Evolutionary conservation across 1,284 basidiomycete genomes (phyloP), one percentile per base, ranked within the genome.

Genomic region (Ganoderma resinaceum): DNA sequence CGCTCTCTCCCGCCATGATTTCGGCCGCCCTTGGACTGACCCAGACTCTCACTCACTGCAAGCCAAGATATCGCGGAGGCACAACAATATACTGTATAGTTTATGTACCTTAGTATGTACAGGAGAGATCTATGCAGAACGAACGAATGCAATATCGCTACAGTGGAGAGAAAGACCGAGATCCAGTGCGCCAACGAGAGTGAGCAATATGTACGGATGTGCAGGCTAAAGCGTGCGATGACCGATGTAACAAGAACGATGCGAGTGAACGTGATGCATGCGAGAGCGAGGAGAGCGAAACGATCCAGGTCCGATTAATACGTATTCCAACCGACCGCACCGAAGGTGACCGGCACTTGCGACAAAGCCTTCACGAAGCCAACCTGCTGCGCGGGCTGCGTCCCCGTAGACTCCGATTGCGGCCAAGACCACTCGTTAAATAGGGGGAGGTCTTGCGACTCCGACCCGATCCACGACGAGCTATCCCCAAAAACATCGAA

Each of bases 351-450:
- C 16, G 46, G 33, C 31, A 49, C 20, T 40, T 23, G 43, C 43
- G 43, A 46, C n/a, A n/a, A 8, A 46, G 43, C 7, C 8, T n/a
- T 46, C 20, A 8, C 20, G 29, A 62, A 26, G 26, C 9, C 43
- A 8, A 37, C 35, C 35, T n/a, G 58, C 37, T 26, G 37, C 12
- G 35, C 46, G 5, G 49, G 40, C 29, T 33, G 49, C 63, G 40
- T 1, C 12, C 42, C 43, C 12, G 58, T n/a, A 20, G 58, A 23
- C 3, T 40, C 35, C 5, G 62, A 53, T 38, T 63, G 63, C 12
- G 46, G 18, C 71, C 71, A 72, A 42, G 71, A 67, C 66, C 66
- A 70, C 5, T 64, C 55, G 12, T 69, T 58, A 35, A 69, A 62
- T 37, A 70, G 49, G 9, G 67, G 35, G 11, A 53, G 20, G 38